A percentile compares a stretch with the other conserved stretches of the same genome.
These are phyloP conservation scores for Clarireedia hainanense DNA, from an alignment of 2,329 filamentous ascomycete genomes.

Conservation along the genomic window DNA sequence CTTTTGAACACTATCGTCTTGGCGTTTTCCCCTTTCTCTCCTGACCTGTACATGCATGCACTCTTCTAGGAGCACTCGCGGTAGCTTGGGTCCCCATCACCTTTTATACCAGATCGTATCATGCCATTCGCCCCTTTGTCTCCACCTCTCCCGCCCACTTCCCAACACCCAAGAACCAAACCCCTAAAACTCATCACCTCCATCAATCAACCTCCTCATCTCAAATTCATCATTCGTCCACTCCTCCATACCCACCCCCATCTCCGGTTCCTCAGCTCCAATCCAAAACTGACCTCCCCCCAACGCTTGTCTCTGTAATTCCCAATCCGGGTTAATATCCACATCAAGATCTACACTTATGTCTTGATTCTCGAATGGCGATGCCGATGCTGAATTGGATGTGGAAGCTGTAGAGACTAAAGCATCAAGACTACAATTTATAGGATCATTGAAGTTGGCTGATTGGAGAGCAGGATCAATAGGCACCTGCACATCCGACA, in stretches of 20 bases:
- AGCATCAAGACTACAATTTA: too few species aligned
- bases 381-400: not conserved
- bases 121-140: not conserved
- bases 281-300: slow-evolving; percentile 25
- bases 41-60: too few species aligned
- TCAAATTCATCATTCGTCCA: slow-evolving; percentile 17
- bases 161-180: not conserved
- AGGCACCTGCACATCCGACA: not conserved
- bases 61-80: not conserved
- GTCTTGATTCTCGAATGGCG: not conserved
- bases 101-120: not conserved
- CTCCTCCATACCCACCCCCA: not conserved
- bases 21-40: too few species aligned
- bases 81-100: not conserved
- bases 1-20: too few species aligned
- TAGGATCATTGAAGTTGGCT: not conserved
- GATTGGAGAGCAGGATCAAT: slow-evolving; percentile 3
- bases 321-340: slow-evolving; percentile 21
- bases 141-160: not conserved
- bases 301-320: slow-evolving; percentile 18
- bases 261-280: slow-evolving; percentile 16
- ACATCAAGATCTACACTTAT: not conserved
- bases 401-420: too few species aligned
- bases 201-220: slow-evolving; percentile 26
- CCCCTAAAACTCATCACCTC: not conserved